A percentile compares a stretch with the other conserved stretches of the same genome.
Conservation (phyloP, 495 filamentous ascomycete species). For the Penicillium riverlandense region DNA sequence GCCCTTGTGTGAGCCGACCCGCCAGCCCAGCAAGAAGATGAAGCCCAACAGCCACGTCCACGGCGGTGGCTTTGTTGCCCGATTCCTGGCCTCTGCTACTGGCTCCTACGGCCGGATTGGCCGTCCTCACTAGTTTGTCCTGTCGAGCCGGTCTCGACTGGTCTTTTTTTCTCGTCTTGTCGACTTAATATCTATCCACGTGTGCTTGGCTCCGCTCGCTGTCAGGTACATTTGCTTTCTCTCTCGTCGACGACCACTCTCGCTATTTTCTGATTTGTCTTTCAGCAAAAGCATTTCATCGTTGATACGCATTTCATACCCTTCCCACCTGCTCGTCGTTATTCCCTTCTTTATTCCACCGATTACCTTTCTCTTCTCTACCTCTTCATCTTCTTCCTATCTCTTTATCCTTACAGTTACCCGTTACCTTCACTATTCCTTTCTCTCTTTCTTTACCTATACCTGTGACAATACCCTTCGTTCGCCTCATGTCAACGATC, state of each 20-base stretch:
- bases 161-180: constrained; percentile 1
- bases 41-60: constrained; percentile 20
- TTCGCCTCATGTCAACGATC: background rate
- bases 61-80: constrained; percentile 32
- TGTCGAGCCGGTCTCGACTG: constrained; percentile 16
- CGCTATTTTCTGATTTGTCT: too few species aligned
- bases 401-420: too few species aligned
- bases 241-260: too few species aligned
- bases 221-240: too few species aligned
- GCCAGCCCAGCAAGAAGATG: constrained; percentile 39
- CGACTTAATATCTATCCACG: background rate
- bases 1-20: constrained; percentile 12
- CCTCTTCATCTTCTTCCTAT: too few species aligned
- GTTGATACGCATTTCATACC: too few species aligned
- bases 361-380: too few species aligned
- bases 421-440: background rate
- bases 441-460: constrained; percentile 3
- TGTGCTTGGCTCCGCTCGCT: too few species aligned
- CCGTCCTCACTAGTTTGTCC: constrained; percentile 22
- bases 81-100: constrained; percentile 37
- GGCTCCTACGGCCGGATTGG: constrained; percentile 33
- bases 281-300: too few species aligned
- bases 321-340: too few species aligned
- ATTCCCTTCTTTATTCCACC: too few species aligned
- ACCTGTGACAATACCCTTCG: constrained; percentile 17